Base-by-base conservation (phyloP, 1,284 basidiomycete species). In the Butyriboletus appendiculatus region DNA sequence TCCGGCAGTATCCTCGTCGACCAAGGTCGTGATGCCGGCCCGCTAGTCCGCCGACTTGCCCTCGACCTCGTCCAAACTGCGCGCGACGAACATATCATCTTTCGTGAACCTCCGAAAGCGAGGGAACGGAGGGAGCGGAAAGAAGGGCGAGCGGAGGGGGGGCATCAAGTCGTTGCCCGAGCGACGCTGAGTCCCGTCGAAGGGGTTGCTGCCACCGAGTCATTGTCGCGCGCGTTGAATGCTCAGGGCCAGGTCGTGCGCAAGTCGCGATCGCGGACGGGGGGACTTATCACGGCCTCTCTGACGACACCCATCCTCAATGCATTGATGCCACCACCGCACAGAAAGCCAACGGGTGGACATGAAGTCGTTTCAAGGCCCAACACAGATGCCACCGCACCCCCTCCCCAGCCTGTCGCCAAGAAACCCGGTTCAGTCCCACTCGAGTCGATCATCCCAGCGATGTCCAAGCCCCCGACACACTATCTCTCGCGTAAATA, bases 361-460 rank as follows among this genome's bases (percentile, higher is more conserved):
- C 49, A 58, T 0, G 76, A 76, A 33, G 66, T 61, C 4, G 59
- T 52, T 12, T 59, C 67, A 32, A 63, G 62, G 44, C 14, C 48
- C 39, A 63, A 49, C 45, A 52, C 43, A 18, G 57, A 55, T 10
- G 32, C 53, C 45, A 62, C 49, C 20, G 9, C 58, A 1, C 46
- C 54, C 12, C 45, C 62, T 14, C 56, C 61, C 0, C 62, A 62
- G 40, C 59, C 61, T 12, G 59, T 58, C 16, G 54, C 59, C 45
- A 68, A 69, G 54, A 78, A 80, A 70, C 67, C 70, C 37, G 68
- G 73, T 58, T 91, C 90, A 0, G 94, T 98, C 5, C 93, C 96
- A 41, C 77, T 99, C 10, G 90, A 94, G 55, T 90, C 91, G 1
- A 97, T 98, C 62, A 90, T 96, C 24, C 92, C 93, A 0, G 85